Conservation (phyloP, 208 protist species). For the Endotrypanum monterogeii region DNA sequence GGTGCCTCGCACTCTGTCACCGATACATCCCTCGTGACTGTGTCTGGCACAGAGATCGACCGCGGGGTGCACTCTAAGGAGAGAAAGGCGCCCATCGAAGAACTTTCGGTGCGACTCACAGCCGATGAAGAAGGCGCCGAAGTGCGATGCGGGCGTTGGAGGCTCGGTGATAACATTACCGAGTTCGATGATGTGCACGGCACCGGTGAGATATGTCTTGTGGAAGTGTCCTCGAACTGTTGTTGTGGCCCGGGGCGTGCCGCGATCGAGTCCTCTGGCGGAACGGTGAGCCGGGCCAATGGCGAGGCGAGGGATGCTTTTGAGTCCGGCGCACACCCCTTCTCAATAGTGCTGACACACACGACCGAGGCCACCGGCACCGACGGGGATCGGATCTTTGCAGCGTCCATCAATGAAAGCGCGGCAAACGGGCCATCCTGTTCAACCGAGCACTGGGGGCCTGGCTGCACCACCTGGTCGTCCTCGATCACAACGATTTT, state of each 20-base stretch:
- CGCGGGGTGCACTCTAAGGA: constrained; percentile 22
- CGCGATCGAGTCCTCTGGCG: neutral
- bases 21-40: constrained; percentile 17
- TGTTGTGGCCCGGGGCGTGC: neutral
- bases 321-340: neutral
- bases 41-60: constrained; percentile 4
- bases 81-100: constrained; percentile 3
- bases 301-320: neutral
- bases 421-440: neutral
- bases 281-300: neutral
- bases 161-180: neutral
- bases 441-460: neutral
- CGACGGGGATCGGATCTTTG: neutral
- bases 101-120: constrained; percentile 1
- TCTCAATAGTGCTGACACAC: neutral
- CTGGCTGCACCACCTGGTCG: constrained; percentile 8
- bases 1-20: constrained; percentile 6
- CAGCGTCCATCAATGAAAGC: neutral
- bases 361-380: neutral
- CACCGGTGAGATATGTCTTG: neutral
- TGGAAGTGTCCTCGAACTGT: neutral
- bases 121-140: neutral
- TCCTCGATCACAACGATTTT: constrained; percentile 18
- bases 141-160: neutral
- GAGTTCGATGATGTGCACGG: neutral